Conservation (phyloP, 192 early-diverging fungal genomes). For the Backusella luteola region DNA sequence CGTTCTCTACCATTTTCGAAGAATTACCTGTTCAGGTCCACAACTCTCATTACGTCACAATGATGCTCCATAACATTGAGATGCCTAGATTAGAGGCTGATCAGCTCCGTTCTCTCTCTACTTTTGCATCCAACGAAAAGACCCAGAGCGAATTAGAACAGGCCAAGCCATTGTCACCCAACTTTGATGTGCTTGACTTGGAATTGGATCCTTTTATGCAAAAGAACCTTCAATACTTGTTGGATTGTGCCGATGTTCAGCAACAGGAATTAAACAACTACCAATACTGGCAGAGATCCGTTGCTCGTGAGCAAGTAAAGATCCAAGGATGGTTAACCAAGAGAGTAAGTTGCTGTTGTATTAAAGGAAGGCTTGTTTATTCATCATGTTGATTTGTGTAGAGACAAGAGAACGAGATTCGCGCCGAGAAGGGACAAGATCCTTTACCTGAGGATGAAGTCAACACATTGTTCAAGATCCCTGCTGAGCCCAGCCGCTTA, state of each 20-base stretch:
- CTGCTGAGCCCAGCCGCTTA: conserved; percentile 87
- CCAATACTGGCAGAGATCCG: conserved; percentile 92
- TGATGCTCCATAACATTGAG: conserved; percentile 73
- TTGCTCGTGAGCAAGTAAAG: conserved; percentile 84
- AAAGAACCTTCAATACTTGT: conserved; percentile 79
- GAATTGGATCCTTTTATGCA: conserved; percentile 83
- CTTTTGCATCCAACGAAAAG: conserved; percentile 40
- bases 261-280: conserved; percentile 90
- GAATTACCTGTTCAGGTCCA: conserved; percentile 86
- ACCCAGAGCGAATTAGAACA: conserved; percentile 36
- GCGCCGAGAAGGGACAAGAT: conserved; percentile 61
- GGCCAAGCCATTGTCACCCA: conserved; percentile 47
- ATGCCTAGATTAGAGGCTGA: conserved; percentile 49
- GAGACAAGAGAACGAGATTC: conserved; percentile 73
- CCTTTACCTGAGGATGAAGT: conserved; percentile 83
- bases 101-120: conserved; percentile 62
- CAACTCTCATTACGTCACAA: conserved; percentile 78
- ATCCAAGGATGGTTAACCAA: conserved; percentile 57
- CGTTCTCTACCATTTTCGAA: conserved; percentile 86
- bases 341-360: conserved; percentile 43
- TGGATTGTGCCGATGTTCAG: conserved; percentile 86
- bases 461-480: conserved; percentile 62
- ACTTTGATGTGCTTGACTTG: conserved; percentile 77
- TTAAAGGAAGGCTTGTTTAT: not conserved
- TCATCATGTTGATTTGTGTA: conserved; percentile 29